phyloP scores from a whole-genome alignment of 2,329 filamentous ascomycete species.

The Stachybotrys chlorohalonatus region DNA sequence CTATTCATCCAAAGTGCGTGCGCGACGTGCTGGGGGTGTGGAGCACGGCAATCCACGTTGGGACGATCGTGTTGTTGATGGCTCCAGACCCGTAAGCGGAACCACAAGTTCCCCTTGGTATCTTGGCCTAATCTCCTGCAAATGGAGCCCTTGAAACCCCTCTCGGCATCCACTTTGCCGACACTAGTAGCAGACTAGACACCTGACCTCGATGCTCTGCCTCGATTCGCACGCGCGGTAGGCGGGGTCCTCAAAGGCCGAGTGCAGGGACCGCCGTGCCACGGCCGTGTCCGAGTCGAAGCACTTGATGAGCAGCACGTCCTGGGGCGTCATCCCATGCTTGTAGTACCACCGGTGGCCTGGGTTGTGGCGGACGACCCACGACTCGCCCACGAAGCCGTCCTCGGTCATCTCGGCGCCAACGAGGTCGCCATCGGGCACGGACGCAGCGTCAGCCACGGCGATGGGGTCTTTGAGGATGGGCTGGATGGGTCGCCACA shows the following conservation, averaged over 20 bases:
- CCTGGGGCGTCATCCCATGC: slow-evolving; percentile 37
- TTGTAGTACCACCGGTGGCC: slow-evolving; percentile 44
- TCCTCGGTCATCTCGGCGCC: slow-evolving; percentile 40
- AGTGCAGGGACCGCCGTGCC: slow-evolving; percentile 42
- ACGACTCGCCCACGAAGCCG: slow-evolving; percentile 38
- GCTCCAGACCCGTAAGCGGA: not conserved
- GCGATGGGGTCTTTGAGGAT: slow-evolving; percentile 37
- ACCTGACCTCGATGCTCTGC: slow-evolving; percentile 57
- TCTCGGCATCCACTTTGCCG: not conserved
- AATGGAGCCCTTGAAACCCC: not conserved
- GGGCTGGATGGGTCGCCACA: slow-evolving; percentile 29
- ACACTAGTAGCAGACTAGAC: slow-evolving; percentile 49
- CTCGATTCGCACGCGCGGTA: slow-evolving; percentile 45
- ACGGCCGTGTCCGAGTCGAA: slow-evolving; percentile 52
- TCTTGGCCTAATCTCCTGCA: not conserved
- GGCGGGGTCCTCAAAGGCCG: slow-evolving; percentile 40
- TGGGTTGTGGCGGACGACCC: slow-evolving; percentile 29
- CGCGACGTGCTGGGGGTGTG: not conserved
- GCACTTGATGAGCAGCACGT: slow-evolving; percentile 52
- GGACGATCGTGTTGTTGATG: not conserved
- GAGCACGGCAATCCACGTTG: not conserved
- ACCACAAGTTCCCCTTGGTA: not conserved
- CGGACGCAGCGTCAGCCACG: slow-evolving; percentile 40
- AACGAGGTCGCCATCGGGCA: slow-evolving; percentile 41
- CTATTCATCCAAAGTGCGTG: not conserved